Evolutionary conservation across 371 early-diverging fungal species (phyloP).

Genomic region (Mucor lusitanicus): DNA sequence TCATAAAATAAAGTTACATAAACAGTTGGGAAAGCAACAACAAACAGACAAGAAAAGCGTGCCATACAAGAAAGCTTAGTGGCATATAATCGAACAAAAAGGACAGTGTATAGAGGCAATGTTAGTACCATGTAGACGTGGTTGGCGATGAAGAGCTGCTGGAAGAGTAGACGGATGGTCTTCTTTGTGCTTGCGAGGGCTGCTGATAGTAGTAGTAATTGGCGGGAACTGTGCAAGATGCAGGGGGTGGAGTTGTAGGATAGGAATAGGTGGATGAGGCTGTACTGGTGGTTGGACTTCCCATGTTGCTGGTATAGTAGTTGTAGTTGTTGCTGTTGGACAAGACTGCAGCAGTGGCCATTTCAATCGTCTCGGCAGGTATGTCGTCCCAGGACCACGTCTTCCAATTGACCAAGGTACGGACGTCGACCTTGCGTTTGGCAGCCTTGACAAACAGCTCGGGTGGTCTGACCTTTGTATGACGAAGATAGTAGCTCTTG

Average conservation of each 20-base stretch:
- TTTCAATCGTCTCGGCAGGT: conserved; percentile 16
- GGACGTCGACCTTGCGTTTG: conserved; percentile 46
- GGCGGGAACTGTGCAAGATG: not conserved
- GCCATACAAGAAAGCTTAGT: not conserved
- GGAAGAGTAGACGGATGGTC: not conserved
- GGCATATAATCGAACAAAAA: not conserved
- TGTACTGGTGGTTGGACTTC: conserved; percentile 6
- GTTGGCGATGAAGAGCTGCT: not conserved
- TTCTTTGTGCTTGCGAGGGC: not conserved
- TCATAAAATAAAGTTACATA: not conserved
- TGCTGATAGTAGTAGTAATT: not conserved
- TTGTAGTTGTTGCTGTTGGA: not conserved
- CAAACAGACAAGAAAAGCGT: not conserved
- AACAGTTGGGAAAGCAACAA: not conserved
- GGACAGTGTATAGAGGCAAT: no score
- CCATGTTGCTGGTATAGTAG: not conserved
- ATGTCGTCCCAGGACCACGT: conserved; percentile 30
- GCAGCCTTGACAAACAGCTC: conserved; percentile 51
- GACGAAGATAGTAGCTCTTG: conserved; percentile 48
- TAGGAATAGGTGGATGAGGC: not conserved
- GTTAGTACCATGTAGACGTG: not conserved
- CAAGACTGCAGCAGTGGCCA: not conserved
- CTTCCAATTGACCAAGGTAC: conserved; percentile 39
- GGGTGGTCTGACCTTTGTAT: conserved; percentile 42
- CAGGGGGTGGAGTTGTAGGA: not conserved